These are phyloP conservation scores for Clonostachys solani DNA, from an alignment of 2,329 filamentous ascomycete genomes.

Conservation along the genomic window DNA sequence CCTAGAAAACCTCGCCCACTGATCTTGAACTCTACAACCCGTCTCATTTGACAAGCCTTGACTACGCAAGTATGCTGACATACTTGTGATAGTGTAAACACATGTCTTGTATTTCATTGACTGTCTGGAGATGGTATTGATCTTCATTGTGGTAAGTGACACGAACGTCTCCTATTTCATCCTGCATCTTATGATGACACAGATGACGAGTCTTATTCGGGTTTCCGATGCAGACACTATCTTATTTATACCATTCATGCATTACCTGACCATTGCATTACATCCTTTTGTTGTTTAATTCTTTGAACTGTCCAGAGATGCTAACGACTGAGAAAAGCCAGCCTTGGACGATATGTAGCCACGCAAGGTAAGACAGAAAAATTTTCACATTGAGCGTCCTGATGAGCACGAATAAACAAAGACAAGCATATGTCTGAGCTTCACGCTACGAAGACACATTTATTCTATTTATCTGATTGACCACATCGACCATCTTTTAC, in stretches of 20 bases:
- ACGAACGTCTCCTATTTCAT: no score
- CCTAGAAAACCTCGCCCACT: slow-evolving; percentile 99
- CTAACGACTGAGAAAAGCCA: no score
- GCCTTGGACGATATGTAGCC: no score
- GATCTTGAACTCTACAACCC: slow-evolving; percentile 36
- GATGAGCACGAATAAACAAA: slow-evolving; percentile 79
- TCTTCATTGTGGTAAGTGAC: no score
- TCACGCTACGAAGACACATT: slow-evolving; percentile 35
- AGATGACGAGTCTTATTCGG: slow-evolving; percentile 80
- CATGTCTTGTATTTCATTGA: no score
- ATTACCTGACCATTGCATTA: slow-evolving; percentile 34
- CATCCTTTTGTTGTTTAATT: not conserved
- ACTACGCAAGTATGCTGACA: no score
- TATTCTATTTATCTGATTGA: slow-evolving; percentile 16
- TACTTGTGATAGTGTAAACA: no score
- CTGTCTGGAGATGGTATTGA: no score
- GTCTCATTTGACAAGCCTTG: not conserved
- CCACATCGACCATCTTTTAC: slow-evolving; percentile 4
- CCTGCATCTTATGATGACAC: slow-evolving; percentile 25
- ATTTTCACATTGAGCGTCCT: slow-evolving; percentile 28
- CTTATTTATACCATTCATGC: slow-evolving; percentile 72
- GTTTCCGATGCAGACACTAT: slow-evolving; percentile 67
- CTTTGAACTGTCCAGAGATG: not conserved
- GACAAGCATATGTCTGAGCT: slow-evolving; percentile 99
- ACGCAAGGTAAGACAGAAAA: no score